Evolutionary conservation across 2,329 filamentous ascomycete genomes (phyloP), one percentile per base, ranked within the genome.

Genomic region (Colletotrichum orchidophilum): DNA sequence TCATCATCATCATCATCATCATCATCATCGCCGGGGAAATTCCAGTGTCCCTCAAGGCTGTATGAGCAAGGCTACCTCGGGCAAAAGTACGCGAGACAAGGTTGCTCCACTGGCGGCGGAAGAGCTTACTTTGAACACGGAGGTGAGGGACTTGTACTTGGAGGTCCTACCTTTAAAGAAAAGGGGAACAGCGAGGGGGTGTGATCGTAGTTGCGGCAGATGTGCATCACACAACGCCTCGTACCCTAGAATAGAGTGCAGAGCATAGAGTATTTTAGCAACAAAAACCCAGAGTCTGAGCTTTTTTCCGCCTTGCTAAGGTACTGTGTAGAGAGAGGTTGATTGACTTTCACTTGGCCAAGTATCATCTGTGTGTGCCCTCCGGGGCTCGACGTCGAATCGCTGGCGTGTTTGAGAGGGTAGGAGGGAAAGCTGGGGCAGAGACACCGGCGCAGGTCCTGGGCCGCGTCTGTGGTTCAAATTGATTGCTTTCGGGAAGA

Each of bases 171-270:
- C 39, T 46, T n/a, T 46, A 5, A 7, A 29, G 33, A 24, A 42
- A 15, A 15, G 24, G n/a, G 9, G 12, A 18, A 13, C 29, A 61
- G 13, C 2, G 18, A 27, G 54, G 18, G 26, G 63, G 67, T 39
- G 67, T 70, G 67, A 18, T 29, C 21, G 27, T 67, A 70, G 39
- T 27, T 27, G 18, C 57, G 39, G 55, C 9, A 33, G 35, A 31
- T 33, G 42, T 50, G 52, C 50, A 39, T 67, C 63, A 27, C 31
- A 50, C 52, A 55, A 52, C 42, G 29, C 15, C 24, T 67, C 39
- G 67, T 67, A 49, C 67, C 50, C 39, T 63, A 70, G 67, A 70
- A 67, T 70, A 70, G 67, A 70, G n/a, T 67, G 63, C 49, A 50
- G 21, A 46, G 50, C 39, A 52, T 53, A 50, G 21, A 46, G 50